These are phyloP conservation scores for Flaveria brownii DNA, from an alignment of 129 eudicot species.

Conservation along the genomic window DNA sequence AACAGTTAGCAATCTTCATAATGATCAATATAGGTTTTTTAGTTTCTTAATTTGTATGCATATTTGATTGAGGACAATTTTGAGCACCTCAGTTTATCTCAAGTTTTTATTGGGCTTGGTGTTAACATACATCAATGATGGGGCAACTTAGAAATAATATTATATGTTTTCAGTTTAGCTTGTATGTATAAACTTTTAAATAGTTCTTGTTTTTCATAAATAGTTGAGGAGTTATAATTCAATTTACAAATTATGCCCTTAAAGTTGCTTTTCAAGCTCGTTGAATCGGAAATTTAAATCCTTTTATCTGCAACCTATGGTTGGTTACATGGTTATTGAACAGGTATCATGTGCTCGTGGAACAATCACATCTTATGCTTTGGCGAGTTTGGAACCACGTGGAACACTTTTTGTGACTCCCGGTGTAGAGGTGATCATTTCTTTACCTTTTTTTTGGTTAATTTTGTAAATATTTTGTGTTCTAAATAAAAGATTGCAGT, in stretches of 20 bases:
- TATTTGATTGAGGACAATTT: background rate
- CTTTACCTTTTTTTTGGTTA: background rate
- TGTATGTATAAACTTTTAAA: background rate
- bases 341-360: slow-evolving; percentile 97
- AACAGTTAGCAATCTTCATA: background rate
- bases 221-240: background rate
- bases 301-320: slow-evolving; percentile 3
- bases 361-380: slow-evolving; percentile 68
- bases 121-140: slow-evolving; percentile 12
- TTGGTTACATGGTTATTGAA: slow-evolving; percentile 19
- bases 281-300: background rate
- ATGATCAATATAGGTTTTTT: background rate
- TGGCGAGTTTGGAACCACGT: slow-evolving; percentile 94
- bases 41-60: background rate
- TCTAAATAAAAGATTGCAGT: background rate
- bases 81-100: background rate
- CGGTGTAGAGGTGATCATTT: slow-evolving; percentile 74
- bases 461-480: background rate
- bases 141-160: slow-evolving; percentile 9
- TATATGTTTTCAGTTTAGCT: background rate
- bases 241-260: background rate
- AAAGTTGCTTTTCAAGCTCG: background rate
- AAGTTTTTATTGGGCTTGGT: background rate
- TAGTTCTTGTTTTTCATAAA: background rate
- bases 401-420: slow-evolving; percentile 92